Evolutionary conservation across 1,139 yeast species (phyloP), one percentile per base, ranked within the genome.

Genomic region (Candida sp.): DNA sequence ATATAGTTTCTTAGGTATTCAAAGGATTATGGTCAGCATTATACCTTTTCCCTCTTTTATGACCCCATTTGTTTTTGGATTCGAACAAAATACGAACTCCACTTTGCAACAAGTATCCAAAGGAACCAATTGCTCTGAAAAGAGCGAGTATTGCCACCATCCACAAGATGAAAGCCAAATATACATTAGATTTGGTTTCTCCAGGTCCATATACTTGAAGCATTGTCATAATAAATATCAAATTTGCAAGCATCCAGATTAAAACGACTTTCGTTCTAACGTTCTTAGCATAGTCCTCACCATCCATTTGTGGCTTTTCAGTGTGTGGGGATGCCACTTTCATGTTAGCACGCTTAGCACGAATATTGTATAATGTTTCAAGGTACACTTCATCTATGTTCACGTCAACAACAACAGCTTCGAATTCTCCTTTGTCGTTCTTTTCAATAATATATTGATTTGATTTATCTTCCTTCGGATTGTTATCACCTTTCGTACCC

Each of bases 401-500:
- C 43, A 87, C 79, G 60, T 90, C 96, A 49, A 87, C 95, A 38
- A 89, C 86, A 30, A 95, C 88, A 61, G 95, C 88, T 55, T 90
- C 97, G 43, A 90, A 84, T 56, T 88, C 96, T 41, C 79, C 79
- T 48, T 69, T 63, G 42, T 70, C 78, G 45, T 73, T 71, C 54
- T 72, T 68, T 45, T 73, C 77, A 46, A 74, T 71, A 43, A 73
- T 69, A 49, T 74, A 74, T 48, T 70, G 76, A 44, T 73, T 72
- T 12, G 57, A 49, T 43, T 60, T 63, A 49, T 73, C 78, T 54
- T 81, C 82, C 12, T 82, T 75, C 39, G 84, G 86, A 50, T 82
- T 81, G 51, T 85, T 87, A 49, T 91, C 96, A 52, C 97, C 97
- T 61, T 90, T 90, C 0, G 97, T 91, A 65, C 97, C 97, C 97